Conservation (phyloP, 2,329 filamentous ascomycete species). For the Dothideomycetes sp. region DNA sequence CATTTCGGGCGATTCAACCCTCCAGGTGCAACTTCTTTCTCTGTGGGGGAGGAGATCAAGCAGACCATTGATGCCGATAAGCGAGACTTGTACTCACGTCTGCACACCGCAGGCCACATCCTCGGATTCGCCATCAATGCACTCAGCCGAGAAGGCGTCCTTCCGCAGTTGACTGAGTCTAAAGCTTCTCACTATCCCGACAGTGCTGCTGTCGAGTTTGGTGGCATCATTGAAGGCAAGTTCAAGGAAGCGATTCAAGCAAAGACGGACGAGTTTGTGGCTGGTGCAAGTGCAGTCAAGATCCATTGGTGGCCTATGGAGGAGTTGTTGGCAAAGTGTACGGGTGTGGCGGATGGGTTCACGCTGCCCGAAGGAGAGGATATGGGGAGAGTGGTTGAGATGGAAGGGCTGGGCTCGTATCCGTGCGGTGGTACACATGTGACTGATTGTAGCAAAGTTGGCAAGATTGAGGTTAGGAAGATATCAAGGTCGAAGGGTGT, state of each 20-base stretch:
- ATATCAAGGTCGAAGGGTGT: constrained; percentile 54
- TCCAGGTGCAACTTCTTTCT: constrained; percentile 3
- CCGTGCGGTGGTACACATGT: constrained; percentile 70
- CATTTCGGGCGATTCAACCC: constrained; percentile 12
- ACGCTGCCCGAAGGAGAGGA: constrained; percentile 29
- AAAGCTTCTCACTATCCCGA: constrained; percentile 65
- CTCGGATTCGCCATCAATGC: constrained; percentile 56
- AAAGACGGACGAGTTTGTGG: constrained; percentile 48
- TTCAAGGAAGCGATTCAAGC: constrained; percentile 53
- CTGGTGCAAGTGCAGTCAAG: constrained; percentile 44
- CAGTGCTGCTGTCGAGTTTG: constrained; percentile 56
- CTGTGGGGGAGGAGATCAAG: constrained; percentile 23
- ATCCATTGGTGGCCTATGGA: constrained; percentile 59
- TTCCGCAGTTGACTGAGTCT: constrained; percentile 41
- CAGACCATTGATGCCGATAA: constrained; percentile 52
- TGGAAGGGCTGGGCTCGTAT: constrained; percentile 58
- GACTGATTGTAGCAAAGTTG: constrained; percentile 45
- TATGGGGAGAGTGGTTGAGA: constrained; percentile 56
- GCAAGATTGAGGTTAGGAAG: constrained; percentile 54
- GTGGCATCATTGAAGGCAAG: constrained; percentile 53
- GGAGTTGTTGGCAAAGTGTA: constrained; percentile 43
- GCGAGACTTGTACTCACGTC: constrained; percentile 52
- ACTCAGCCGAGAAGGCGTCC: constrained; percentile 20
- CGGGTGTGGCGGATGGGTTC: constrained; percentile 43
- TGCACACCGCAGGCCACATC: constrained; percentile 66